These are phyloP conservation scores for Pisolithus marmoratus DNA, from an alignment of 768 basidiomycete species.

Conservation along the genomic window DNA sequence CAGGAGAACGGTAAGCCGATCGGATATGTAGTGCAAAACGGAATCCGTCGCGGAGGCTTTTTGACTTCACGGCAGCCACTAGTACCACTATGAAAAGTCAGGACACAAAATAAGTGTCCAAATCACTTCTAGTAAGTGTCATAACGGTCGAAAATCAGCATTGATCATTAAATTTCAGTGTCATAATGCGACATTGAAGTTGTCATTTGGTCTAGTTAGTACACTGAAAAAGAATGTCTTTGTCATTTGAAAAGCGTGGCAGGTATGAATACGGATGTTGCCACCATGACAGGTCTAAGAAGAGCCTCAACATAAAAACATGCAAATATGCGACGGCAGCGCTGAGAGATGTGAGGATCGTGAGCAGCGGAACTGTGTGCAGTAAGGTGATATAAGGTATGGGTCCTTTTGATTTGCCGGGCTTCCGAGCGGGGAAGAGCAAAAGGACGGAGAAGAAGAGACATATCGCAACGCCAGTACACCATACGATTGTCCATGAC, in stretches of 20 bases:
- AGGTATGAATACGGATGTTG: constrained; percentile 72
- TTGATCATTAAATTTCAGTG: too few species aligned
- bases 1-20: too few species aligned
- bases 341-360: constrained; percentile 64
- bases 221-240: too few species aligned
- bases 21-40: too few species aligned
- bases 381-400: constrained; percentile 65
- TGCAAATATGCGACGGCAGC: constrained; percentile 69
- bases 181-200: too few species aligned
- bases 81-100: too few species aligned
- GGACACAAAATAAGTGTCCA: too few species aligned
- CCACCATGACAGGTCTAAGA: constrained; percentile 78
- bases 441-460: constrained; percentile 60
- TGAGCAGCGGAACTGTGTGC: constrained; percentile 73
- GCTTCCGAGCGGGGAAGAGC: constrained; percentile 51
- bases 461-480: constrained; percentile 51
- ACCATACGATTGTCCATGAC: constrained; percentile 66
- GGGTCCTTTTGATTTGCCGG: constrained; percentile 23
- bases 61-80: too few species aligned
- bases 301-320: constrained; percentile 70
- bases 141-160: too few species aligned
- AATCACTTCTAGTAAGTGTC: too few species aligned
- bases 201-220: too few species aligned
- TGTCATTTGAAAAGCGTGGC: constrained; percentile 62
- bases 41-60: too few species aligned